Percentiles rank a stretch among this genome's conserved stretches.
These are phyloP conservation scores for Manihot esculenta DNA, from an alignment of 441 rosid species.

Conservation along the genomic window DNA sequence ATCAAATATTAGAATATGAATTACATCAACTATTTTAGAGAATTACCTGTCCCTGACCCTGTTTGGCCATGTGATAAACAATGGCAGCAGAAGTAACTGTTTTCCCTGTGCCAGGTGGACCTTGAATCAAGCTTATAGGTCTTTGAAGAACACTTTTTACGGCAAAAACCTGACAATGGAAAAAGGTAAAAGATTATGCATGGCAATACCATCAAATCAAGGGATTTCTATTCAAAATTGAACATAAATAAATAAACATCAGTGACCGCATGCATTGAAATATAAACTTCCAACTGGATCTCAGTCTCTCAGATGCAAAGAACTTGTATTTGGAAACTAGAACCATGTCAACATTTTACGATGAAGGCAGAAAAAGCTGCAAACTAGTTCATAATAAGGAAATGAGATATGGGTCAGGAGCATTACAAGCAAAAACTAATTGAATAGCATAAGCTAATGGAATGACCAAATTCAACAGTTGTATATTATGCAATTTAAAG, in stretches of 20 bases:
- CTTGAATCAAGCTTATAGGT: slow-evolving; percentile 98
- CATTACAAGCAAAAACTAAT: background rate
- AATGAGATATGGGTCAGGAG: background rate
- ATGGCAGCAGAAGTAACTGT: slow-evolving; percentile 99
- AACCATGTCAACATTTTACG: background rate
- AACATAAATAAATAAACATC: background rate
- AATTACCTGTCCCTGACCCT: slow-evolving; percentile 96
- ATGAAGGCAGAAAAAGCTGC: background rate
- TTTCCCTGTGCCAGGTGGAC: slow-evolving; percentile 99
- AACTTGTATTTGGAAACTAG: background rate
- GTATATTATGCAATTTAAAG: background rate
- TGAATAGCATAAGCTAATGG: background rate
- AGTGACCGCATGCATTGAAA: background rate
- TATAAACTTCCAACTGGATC: background rate
- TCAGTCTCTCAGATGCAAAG: background rate
- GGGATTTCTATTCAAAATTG: too few species aligned
- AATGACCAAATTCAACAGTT: background rate
- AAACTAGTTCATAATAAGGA: background rate
- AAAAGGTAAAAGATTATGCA: slow-evolving; percentile 9
- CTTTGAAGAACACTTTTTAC: slow-evolving; percentile 98
- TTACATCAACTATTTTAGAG: slow-evolving; percentile 9
- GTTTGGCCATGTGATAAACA: slow-evolving; percentile 99
- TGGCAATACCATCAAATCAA: background rate
- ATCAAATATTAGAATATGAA: slow-evolving; percentile 14
- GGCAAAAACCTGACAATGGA: slow-evolving; percentile 69